Evolutionary conservation across 2,329 filamentous ascomycete species (phyloP).

Genomic region (Sporothrix phasma): DNA sequence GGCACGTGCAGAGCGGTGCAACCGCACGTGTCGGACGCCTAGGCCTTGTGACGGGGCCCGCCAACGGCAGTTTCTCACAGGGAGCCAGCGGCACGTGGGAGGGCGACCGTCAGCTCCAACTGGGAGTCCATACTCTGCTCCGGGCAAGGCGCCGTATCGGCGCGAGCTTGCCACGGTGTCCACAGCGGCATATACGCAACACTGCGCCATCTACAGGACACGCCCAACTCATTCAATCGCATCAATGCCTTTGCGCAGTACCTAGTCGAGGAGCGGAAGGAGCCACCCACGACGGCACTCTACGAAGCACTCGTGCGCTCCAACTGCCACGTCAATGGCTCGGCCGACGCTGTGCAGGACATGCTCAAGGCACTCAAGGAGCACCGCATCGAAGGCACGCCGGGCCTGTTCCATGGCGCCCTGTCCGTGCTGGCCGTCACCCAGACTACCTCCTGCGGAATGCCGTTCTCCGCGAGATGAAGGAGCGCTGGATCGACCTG

Average conservation of each 20-base stretch:
- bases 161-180: constrained; percentile 17
- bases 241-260: constrained; percentile 43
- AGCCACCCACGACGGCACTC: constrained; percentile 46
- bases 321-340: constrained; percentile 59
- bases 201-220: constrained; percentile 32
- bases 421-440: constrained; percentile 70
- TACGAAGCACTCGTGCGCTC: constrained; percentile 69
- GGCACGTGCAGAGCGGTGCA: constrained; percentile 6
- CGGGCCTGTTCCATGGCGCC: constrained; percentile 58
- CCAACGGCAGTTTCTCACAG: neutral
- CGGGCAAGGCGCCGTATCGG: constrained; percentile 13
- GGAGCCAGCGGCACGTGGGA: neutral
- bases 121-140: constrained; percentile 10
- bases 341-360: constrained; percentile 48
- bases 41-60: neutral
- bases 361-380: constrained; percentile 65
- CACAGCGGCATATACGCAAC: constrained; percentile 26
- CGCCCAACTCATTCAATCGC: constrained; percentile 29
- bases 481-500: constrained; percentile 58
- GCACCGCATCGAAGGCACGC: constrained; percentile 52
- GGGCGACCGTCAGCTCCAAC: neutral
- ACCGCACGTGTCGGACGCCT: constrained; percentile 11
- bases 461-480: constrained; percentile 63
- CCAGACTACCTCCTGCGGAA: constrained; percentile 72
- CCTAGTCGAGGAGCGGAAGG: constrained; percentile 45